Evolutionary conservation across 805 yeast species (phyloP).

Genomic region (Komagataella phaffii): DNA sequence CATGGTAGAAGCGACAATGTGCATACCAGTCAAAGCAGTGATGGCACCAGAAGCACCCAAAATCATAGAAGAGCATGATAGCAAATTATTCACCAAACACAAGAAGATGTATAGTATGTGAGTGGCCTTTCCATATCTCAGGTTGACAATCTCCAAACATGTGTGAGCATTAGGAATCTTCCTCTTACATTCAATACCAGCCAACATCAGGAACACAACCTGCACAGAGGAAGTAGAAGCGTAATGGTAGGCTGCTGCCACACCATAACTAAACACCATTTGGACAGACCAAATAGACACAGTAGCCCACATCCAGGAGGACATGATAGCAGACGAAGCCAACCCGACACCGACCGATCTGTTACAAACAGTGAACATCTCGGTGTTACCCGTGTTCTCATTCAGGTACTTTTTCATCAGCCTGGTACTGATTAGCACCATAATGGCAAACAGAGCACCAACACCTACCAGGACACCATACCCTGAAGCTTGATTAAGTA

Average conservation of each 20-base stretch:
- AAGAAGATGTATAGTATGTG: constrained; percentile 9
- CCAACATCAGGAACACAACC: constrained; percentile 8
- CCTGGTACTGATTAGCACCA: constrained; percentile 17
- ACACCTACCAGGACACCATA: constrained; percentile 19
- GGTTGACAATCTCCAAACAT: constrained; percentile 12
- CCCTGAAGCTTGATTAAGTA: constrained; percentile 15
- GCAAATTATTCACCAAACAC: constrained; percentile 11
- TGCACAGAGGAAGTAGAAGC: constrained; percentile 12
- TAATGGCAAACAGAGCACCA: constrained; percentile 18
- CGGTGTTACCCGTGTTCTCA: constrained; percentile 13
- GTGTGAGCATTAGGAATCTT: constrained; percentile 13
- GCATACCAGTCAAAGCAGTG: constrained; percentile 14
- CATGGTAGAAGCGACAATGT: constrained; percentile 12
- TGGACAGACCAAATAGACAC: constrained; percentile 10
- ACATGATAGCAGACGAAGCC: constrained; percentile 14
- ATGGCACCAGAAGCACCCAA: constrained; percentile 17
- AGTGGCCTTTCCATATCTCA: constrained; percentile 12
- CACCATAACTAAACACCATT: constrained; percentile 13
- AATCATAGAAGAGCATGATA: constrained; percentile 16
- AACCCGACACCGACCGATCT: constrained; percentile 15
- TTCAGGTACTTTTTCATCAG: constrained; percentile 9
- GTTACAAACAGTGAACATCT: constrained; percentile 13
- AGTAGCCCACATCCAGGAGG: constrained; percentile 17
- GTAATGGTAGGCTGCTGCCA: constrained; percentile 13
- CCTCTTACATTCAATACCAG: constrained; percentile 11